phyloP scores from a whole-genome alignment of 495 filamentous ascomycete genomes.

The Penicillium bovifimosum region DNA sequence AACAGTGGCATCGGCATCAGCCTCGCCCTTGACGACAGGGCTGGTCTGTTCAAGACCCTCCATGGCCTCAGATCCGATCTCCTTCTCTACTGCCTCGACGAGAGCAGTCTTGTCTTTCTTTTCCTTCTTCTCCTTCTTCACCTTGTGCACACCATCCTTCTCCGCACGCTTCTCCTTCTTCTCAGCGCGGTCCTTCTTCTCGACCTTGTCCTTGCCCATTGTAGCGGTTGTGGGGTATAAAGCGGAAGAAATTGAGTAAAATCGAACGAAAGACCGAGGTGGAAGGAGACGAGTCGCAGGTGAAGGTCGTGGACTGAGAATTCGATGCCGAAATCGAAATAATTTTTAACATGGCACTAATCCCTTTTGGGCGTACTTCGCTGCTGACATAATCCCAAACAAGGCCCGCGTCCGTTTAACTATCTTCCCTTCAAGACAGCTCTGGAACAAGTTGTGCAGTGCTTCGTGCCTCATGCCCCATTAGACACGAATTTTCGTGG shows the following conservation, averaged over 20 bases:
- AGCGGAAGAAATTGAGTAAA: slow-evolving; percentile 12
- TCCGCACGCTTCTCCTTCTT: slow-evolving; percentile 79
- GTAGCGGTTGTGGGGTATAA: slow-evolving; percentile 20
- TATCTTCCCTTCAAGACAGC: slow-evolving; percentile 1
- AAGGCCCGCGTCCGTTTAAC: slow-evolving; percentile 2
- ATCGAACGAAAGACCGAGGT: slow-evolving; percentile 15
- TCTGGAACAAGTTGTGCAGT: neutral
- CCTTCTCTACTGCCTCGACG: slow-evolving; percentile 58
- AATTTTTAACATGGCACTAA: slow-evolving; percentile 45
- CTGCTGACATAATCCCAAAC: slow-evolving; percentile 35
- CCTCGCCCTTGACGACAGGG: slow-evolving; percentile 33
- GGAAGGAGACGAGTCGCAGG: slow-evolving; percentile 17
- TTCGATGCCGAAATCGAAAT: slow-evolving; percentile 33
- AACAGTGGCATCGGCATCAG: slow-evolving; percentile 44
- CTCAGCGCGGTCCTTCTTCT: slow-evolving; percentile 68
- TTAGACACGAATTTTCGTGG: neutral
- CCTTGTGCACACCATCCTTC: slow-evolving; percentile 67
- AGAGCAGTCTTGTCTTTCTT: slow-evolving; percentile 62
- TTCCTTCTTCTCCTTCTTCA: slow-evolving; percentile 60
- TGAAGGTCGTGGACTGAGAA: slow-evolving; percentile 24
- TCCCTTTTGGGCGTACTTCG: slow-evolving; percentile 19
- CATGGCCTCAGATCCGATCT: slow-evolving; percentile 50
- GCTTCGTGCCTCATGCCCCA: neutral
- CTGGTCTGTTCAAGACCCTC: slow-evolving; percentile 48
- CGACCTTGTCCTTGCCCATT: slow-evolving; percentile 52